Conservation (phyloP, 768 basidiomycete species). For the Tulasnella sp. region DNA sequence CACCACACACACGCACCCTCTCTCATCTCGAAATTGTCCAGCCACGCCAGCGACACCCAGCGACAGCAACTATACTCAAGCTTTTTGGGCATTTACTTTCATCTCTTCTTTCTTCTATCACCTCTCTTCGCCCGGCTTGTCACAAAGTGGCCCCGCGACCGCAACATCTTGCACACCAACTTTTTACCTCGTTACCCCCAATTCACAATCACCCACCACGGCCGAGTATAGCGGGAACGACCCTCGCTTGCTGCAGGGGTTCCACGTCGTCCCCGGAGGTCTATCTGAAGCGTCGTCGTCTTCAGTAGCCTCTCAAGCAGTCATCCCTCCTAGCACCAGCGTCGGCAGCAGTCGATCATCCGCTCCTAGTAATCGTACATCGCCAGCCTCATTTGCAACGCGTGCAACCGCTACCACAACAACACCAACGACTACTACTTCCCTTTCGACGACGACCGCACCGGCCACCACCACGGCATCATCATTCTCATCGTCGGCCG, state of each 20-base stretch:
- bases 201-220: background rate
- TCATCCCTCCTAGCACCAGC: background rate
- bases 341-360: background rate
- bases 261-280: background rate
- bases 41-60: background rate
- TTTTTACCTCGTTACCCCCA: background rate
- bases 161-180: too few species aligned
- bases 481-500: too few species aligned
- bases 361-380: background rate
- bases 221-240: background rate
- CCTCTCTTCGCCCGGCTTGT: background rate
- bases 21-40: too few species aligned
- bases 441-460: too few species aligned
- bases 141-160: too few species aligned
- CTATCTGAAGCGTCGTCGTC: background rate
- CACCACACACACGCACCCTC: background rate
- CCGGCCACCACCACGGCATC: too few species aligned
- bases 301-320: background rate
- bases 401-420: background rate
- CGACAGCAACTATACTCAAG: background rate
- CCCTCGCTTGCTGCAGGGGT: background rate
- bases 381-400: conserved; percentile 5
- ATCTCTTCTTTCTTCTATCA: background rate
- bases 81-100: background rate
- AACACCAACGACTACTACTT: background rate